Evolutionary conservation across 345 rosid genomes (phyloP), one percentile per base, ranked within the genome.

Genomic region (Litchi chinensis): DNA sequence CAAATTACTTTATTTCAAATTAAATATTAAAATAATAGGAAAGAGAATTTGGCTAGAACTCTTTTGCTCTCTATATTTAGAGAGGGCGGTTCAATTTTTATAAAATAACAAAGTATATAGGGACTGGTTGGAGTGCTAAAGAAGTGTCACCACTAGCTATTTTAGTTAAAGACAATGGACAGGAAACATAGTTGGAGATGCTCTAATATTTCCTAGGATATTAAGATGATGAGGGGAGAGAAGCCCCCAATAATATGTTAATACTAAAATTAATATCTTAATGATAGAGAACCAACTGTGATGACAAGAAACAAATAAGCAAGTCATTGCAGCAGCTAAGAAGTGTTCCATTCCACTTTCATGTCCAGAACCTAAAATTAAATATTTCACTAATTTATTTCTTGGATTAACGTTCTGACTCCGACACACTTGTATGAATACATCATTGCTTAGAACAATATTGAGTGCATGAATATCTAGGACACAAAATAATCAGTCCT

Each of bases 401-500:
- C 41, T 37, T 0, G 12, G 18, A 74, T 8, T 75, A 54, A 24
- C 24, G 10, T 15, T 5, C 39, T 12, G 10, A 41, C 52, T 71
- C 46, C 56, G 22, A 41, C 41, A 60, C 8, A 40, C 39, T 10
- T 40, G 13, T 40, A 41, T 73, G 57, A 62, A 43, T 9, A 64
- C 19, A 3, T 60, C 43, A 26, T 63, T 60, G 43, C 65, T 26
- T 16, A 62, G 28, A 6, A 41, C 44, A 4, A 63, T 24, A 16
- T 22, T 74, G 18, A 18, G 7, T 0, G 22, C 15, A 15, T 19
- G 19, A 26, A 21, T 56, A n/a, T 62, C 63, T 13, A 67, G 8
- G 59, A 19, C 11, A 59, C 7, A 56, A 52, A 32, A 68, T 28
- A 63, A 77, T 18, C 16, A 46, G 73, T 52, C 65, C 19, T 82